Evolutionary conservation across 148 eudicot genomes (phyloP), one percentile per base, ranked within the genome.

Genomic region (Amaranthus cruentus): DNA sequence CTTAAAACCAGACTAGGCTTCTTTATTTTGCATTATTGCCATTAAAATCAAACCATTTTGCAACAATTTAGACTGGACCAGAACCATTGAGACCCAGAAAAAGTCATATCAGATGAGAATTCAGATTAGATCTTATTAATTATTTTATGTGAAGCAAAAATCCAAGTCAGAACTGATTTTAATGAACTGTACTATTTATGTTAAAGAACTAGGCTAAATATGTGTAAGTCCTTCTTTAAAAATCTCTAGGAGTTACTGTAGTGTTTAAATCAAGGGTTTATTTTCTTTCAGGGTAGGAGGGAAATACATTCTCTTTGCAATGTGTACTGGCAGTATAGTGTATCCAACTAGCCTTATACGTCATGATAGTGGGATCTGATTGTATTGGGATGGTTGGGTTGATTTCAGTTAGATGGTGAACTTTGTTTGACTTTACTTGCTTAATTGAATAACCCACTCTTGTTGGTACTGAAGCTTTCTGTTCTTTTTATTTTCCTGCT

Each of bases 401-500:
- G 4, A 14, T n/a, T 42, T 15, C 47, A 49, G 18, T 59, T 11
- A 46, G 68, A 38, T 67, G 9, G 49, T 1, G 46, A 11, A n/a
- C 13, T 47, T 47, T 64, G 51, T 9, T 21, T 9, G 3, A 5
- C 28, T 65, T 2, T 59, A 61, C 61, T 43, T 57, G 48, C 72
- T 49, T 65, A n/a, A 54, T 49, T 5, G 12, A 15, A 55, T 61
- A 9, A 44, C 69, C 38, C 38, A 6, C 21, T 54, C 47, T 57
- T 77, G 62, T 71, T 47, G 70, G 74, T 73, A 28, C 53, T 66
- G 54, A 50, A 21, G 28, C 2, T 28, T 57, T 68, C 63, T 57
- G 70, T 59, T 55, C 70, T 51, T 75, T 28, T 57, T 68, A 62
- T 62, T 73, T 59, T 55, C 70, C 55, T 75, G 75, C 72, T 28